These are phyloP conservation scores for Globisporangium carolinianum DNA, from an alignment of 352 stramenopile species.

Conservation along the genomic window DNA sequence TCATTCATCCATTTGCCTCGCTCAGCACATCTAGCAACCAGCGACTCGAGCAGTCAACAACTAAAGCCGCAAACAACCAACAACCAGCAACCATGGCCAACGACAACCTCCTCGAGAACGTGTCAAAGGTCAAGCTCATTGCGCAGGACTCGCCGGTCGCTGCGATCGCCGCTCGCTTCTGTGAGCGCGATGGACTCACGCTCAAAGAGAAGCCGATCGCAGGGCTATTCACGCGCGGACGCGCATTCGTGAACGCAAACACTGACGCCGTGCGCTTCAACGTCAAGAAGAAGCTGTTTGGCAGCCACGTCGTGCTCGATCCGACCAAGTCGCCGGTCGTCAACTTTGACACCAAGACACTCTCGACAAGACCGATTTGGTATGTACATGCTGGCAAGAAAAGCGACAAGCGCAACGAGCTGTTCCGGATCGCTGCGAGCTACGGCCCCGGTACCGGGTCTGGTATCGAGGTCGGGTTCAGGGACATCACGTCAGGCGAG, in stretches of 20 bases:
- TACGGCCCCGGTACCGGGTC: neutral
- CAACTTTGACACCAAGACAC: neutral
- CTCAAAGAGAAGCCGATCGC: neutral
- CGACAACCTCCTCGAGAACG: neutral
- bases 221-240: neutral
- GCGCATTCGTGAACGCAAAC: neutral
- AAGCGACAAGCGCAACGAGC: neutral
- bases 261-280: neutral
- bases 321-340: neutral
- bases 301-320: neutral
- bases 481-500: neutral
- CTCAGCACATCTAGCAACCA: too few species aligned
- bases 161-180: neutral
- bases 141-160: neutral
- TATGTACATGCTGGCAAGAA: neutral
- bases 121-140: neutral
- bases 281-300: neutral
- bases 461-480: neutral
- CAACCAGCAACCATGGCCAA: too few species aligned
- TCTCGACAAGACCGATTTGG: neutral
- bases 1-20: too few species aligned
- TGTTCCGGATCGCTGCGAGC: neutral
- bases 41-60: too few species aligned
- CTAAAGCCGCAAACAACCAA: too few species aligned
- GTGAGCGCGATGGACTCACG: neutral